These are phyloP conservation scores for Tolypocladium sp. DNA, from an alignment of 2,329 filamentous ascomycete species.

Conservation along the genomic window DNA sequence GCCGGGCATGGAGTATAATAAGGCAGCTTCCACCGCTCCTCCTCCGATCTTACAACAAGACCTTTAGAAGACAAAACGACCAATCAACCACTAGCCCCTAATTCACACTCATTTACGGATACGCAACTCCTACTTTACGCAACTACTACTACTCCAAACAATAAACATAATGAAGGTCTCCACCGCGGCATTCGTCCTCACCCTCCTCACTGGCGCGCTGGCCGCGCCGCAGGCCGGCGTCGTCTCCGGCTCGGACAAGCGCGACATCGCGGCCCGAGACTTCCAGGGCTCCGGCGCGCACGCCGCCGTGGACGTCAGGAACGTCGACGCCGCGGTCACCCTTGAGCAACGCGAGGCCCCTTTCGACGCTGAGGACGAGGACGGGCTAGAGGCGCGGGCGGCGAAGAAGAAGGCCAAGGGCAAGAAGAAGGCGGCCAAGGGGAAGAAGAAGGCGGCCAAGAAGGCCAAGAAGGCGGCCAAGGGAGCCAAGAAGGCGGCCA, in stretches of 20 bases:
- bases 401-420: not conserved
- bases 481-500: not conserved
- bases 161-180: conserved; percentile 4
- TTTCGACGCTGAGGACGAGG: not conserved
- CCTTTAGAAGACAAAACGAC: not conserved
- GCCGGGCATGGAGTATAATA: not conserved
- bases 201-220: conserved; percentile 5
- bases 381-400: not conserved
- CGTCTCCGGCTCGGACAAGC: not conserved
- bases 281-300: not conserved
- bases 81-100: not conserved
- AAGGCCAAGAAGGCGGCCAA: not conserved
- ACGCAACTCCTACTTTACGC: too few relatives aligned
- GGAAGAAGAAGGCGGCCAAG: not conserved
- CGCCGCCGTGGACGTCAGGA: not conserved
- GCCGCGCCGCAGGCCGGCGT: not conserved
- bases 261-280: not conserved
- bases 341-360: not conserved
- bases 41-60: not conserved
- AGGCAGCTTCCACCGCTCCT: not conserved
- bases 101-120: too few relatives aligned
- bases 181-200: conserved; percentile 1
- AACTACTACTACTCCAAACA: not conserved
- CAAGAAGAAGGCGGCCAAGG: not conserved
- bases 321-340: not conserved